Conservation (phyloP, 805 yeast genomes). For the Saccharomyces mikatae region DNA sequence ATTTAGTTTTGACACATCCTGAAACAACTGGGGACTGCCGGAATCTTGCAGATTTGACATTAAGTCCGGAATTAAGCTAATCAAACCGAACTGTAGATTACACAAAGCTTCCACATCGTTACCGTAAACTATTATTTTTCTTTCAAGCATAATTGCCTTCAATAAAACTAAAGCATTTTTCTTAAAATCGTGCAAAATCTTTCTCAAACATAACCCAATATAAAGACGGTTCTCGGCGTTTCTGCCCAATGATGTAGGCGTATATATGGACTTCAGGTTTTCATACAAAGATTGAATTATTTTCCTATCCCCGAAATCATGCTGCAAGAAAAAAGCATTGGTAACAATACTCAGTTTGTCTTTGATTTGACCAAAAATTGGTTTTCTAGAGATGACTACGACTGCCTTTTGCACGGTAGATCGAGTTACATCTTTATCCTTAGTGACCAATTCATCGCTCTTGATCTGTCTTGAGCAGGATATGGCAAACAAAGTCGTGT, state of each 20-base stretch:
- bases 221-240: constrained; percentile 52
- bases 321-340: constrained; percentile 74
- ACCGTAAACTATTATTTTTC: constrained; percentile 66
- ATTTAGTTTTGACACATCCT: constrained; percentile 42
- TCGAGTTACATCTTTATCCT: constrained; percentile 62
- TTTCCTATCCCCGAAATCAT: constrained; percentile 60
- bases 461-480: constrained; percentile 84
- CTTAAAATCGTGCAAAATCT: constrained; percentile 51
- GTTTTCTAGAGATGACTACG: constrained; percentile 78
- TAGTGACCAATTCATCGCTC: constrained; percentile 47
- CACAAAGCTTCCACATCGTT: constrained; percentile 74
- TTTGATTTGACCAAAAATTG: constrained; percentile 78
- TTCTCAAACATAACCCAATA: constrained; percentile 66
- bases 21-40: constrained; percentile 66
- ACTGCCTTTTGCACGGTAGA: constrained; percentile 87
- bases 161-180: constrained; percentile 55
- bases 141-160: constrained; percentile 73
- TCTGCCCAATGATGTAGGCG: constrained; percentile 18
- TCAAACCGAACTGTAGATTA: constrained; percentile 71
- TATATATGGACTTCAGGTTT: constrained; percentile 45
- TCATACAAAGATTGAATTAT: constrained; percentile 64
- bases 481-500: constrained; percentile 83
- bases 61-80: constrained; percentile 76
- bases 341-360: constrained; percentile 89
- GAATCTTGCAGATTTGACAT: constrained; percentile 64